Evolutionary conservation across 192 early-diverging fungal genomes (phyloP).

Genomic region (Gryganskiella cystojenkinii): DNA sequence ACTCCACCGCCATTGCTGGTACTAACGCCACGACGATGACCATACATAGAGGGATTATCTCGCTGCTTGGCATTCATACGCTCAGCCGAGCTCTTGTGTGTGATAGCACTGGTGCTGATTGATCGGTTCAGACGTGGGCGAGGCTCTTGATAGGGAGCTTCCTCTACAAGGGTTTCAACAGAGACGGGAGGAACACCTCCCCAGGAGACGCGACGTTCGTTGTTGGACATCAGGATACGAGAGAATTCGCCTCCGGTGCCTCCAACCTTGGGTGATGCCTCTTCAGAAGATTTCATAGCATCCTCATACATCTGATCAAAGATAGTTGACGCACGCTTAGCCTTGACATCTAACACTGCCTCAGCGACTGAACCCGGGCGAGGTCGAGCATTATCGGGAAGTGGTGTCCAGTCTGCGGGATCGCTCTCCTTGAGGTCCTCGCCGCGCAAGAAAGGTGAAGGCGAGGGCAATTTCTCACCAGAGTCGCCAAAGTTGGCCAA

Average conservation of each 20-base stretch:
- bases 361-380: slow-evolving; percentile 40
- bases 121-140: slow-evolving; percentile 24
- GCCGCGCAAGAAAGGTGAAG: slow-evolving; percentile 3
- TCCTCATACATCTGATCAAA: slow-evolving; percentile 50
- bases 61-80: slow-evolving; percentile 2
- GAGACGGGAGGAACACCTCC: slow-evolving; percentile 25
- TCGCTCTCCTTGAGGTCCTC: slow-evolving; percentile 14
- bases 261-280: slow-evolving; percentile 48
- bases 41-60: slow-evolving; percentile 34
- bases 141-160: slow-evolving; percentile 4
- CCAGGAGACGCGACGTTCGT: slow-evolving; percentile 51
- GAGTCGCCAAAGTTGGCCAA: slow-evolving; percentile 4
- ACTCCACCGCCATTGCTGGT: slow-evolving; percentile 27
- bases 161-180: background rate
- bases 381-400: slow-evolving; percentile 33
- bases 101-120: slow-evolving; percentile 25
- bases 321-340: slow-evolving; percentile 48
- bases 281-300: slow-evolving; percentile 47
- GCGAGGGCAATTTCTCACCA: background rate
- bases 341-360: slow-evolving; percentile 28
- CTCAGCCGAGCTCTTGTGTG: background rate
- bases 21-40: slow-evolving; percentile 39
- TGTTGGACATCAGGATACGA: slow-evolving; percentile 42
- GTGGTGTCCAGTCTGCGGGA: slow-evolving; percentile 22
- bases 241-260: slow-evolving; percentile 50